Base-by-base conservation (phyloP, 177 flowering plant species). In the Vitis hybrid region DNA sequence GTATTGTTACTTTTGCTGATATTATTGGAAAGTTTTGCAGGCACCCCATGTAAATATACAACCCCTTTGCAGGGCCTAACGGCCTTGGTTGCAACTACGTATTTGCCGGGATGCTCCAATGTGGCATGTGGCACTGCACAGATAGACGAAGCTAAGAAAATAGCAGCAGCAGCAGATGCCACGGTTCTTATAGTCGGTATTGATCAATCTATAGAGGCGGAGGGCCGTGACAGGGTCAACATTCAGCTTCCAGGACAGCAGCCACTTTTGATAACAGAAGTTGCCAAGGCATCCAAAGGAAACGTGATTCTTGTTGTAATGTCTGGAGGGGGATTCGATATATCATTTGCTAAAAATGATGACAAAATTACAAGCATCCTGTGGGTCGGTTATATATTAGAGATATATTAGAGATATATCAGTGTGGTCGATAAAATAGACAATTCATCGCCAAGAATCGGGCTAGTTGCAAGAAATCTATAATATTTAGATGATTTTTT, bases 271-370 rank as follows among this genome's bases (percentile, higher is more conserved):
- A 40, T 96, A 12, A 67, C 85, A 2, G 79, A 76, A 60, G 90
- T 96, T 30, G 89, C 93, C 24, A 89, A 87, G 6, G 97, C 72
- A 3, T 76, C 99, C 35, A 92, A 86, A 64, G 98, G 99, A 24
- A 97, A 95, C 12, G 98, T 96, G n/a, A 85, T 96, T 71, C 88
- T 96, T 55, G 90, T 91, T 7, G 88, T 96, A 49, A 96, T 96
- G 98, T 90, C 99, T 3, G 99, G 97, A 19, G 99, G 99, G 1
- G 92, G 94, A 8, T 77, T 92, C 77, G 99, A 96, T 60, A 74
- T 96, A 2, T 68, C 91, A 19, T 96, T 91, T 35, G 97, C 97
- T 0, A 91, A 90, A 75, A 83, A 71, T 72, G 87, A 96, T 19
- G 19, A 19, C 19, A 19, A 19, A 19, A 19, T 19, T 19, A 19